Conservation (phyloP, 1,284 basidiomycete species). For the Naganishia albida region DNA sequence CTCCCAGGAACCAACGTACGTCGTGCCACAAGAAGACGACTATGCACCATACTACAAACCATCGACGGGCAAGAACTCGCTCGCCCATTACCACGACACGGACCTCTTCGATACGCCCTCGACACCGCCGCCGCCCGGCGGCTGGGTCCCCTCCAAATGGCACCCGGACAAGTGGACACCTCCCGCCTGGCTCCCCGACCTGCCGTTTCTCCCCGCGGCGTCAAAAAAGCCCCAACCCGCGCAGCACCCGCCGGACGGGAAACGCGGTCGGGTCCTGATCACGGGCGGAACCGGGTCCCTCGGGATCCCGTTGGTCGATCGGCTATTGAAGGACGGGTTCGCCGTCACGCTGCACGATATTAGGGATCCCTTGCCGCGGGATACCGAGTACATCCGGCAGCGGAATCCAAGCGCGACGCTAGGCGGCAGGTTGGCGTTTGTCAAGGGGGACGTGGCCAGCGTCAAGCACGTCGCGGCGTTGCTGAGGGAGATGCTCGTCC, state of each 20-base stretch:
- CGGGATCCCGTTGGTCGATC: conserved; percentile 26
- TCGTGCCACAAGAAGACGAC: conserved; percentile 10
- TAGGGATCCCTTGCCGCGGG: conserved; percentile 11
- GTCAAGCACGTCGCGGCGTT: conserved; percentile 8
- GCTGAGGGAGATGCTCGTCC: conserved; percentile 12
- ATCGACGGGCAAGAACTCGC: neutral
- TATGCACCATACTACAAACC: conserved; percentile 16
- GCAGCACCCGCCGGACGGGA: conserved; percentile 5
- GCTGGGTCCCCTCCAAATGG: conserved; percentile 4
- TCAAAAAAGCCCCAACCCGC: conserved; percentile 1
- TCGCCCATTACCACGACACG: neutral
- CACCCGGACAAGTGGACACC: conserved; percentile 13
- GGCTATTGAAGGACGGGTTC: conserved; percentile 29
- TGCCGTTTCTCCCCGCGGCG: conserved; percentile 19
- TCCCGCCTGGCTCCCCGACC: conserved; percentile 16
- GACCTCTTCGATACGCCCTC: conserved; percentile 6
- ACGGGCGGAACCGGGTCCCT: conserved; percentile 16
- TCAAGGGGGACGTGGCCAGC: conserved; percentile 5
- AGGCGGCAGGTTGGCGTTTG: conserved; percentile 8
- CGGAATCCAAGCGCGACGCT: conserved; percentile 5
- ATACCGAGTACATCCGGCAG: conserved; percentile 23
- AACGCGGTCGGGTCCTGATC: conserved; percentile 14
- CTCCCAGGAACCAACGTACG: neutral
- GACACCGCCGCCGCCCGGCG: neutral
- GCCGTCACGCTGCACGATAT: conserved; percentile 29